Base-by-base conservation (phyloP, 371 early-diverging fungal genomes). In the Batkoa obscura region DNA sequence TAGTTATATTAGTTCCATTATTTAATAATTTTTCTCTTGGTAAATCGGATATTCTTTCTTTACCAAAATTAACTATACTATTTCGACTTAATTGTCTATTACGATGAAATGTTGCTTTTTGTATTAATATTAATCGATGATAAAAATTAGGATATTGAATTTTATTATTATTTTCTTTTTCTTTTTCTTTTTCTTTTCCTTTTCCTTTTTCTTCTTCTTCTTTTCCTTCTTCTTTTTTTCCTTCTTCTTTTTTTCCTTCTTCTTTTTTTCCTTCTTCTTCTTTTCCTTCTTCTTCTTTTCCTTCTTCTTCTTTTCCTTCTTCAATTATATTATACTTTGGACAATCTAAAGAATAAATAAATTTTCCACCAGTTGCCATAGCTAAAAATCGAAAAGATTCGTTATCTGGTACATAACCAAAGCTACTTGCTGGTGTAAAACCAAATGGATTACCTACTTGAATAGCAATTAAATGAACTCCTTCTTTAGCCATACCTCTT, bases 331-430 rank as follows among this genome's bases (percentile, higher is more conserved):
- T n/a, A n/a, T n/a, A n/a, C n/a, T 61, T 60, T 50, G 67, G 67
- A 55, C 83, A 84, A 50, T 84, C 73, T 47, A 75, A 72, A 9
- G 82, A 78, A 64, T 84, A 92, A 53, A 88, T 64, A 62, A 90
- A 87, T 32, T 68, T 72, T 1, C 95, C 95, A 42, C 72, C 70
- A 0, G 89, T 78, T 6, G 88, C 77, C 6, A 74, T 73, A 0
- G 92, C 79, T 17, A 91, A 65, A 62, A 84, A 91, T 13, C 84
- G 67, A 3, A 93, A 68, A 17, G 83, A 75, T 60, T 92, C 93
- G 55, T 78, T 88, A 62, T 94, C 90, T 39, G 84, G 81, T 3
- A 92, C 80, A 61, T 83, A 83, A 0, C 94, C 94, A 67, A 88
- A 84, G 56, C 83, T 84, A 43, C 79, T 76, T 34, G 76, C 76